A percentile compares a stretch with the other conserved stretches of the same genome.
Conservation (phyloP, 2,329 filamentous ascomycete genomes). For the Dothistroma pini region DNA sequence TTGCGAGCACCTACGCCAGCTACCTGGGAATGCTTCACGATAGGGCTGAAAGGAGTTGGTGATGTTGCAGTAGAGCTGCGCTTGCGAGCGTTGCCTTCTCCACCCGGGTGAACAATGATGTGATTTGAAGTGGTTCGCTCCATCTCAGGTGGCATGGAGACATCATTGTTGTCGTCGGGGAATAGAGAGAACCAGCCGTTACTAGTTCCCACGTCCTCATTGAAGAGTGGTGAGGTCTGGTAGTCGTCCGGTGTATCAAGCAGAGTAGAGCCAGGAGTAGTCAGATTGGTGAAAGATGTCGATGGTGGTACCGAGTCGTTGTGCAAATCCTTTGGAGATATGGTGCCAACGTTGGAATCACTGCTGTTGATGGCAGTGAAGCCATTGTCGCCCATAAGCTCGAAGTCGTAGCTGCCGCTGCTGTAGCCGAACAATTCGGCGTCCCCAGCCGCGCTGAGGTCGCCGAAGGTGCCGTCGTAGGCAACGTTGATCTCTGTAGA, state of each 20-base stretch:
- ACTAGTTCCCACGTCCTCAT: conserved; percentile 51
- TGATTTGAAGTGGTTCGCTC: conserved; percentile 40
- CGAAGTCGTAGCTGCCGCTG: conserved; percentile 15
- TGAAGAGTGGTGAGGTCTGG: conserved; percentile 76
- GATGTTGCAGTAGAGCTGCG: conserved; percentile 40
- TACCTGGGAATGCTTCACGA: conserved; percentile 62
- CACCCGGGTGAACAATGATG: conserved; percentile 38
- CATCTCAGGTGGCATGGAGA: conserved; percentile 34
- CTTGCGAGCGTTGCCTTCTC: conserved; percentile 32
- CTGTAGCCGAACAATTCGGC: conserved; percentile 20
- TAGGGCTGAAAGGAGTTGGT: conserved; percentile 36
- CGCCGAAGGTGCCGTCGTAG: conserved; percentile 46
- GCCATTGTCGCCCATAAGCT: conserved; percentile 7
- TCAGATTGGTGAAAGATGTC: conserved; percentile 75
- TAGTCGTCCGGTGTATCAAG: conserved; percentile 74
- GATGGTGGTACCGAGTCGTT: conserved; percentile 78
- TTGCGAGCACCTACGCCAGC: conserved; percentile 68
- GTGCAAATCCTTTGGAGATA: conserved; percentile 81
- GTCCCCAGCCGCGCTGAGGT: conserved; percentile 37
- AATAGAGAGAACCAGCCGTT: conserved; percentile 72
- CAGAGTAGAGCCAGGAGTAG: conserved; percentile 71
- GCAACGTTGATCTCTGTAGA: conserved; percentile 44
- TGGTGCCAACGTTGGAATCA: conserved; percentile 52
- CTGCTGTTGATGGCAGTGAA: conserved; percentile 44
- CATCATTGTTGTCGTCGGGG: conserved; percentile 46